Evolutionary conservation across 2,329 filamentous ascomycete genomes (phyloP), one percentile per base, ranked within the genome.

Genomic region (Immersiporthe knoxdaviesiana): DNA sequence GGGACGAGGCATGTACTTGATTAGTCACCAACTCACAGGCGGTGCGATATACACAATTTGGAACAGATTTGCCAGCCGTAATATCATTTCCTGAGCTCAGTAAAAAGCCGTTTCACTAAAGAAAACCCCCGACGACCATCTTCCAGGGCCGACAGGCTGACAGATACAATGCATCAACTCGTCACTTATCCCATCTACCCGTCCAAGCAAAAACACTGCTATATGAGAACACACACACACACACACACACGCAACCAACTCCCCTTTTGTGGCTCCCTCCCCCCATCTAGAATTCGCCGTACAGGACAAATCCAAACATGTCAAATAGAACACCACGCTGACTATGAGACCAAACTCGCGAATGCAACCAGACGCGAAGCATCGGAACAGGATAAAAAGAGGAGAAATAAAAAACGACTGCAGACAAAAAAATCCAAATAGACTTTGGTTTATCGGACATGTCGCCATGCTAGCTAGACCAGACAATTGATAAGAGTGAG

Each of bases 401-500:
- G 12, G n/a, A n/a, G n/a, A n/a, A n/a, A n/a, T n/a, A n/a, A n/a
- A 59, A 30, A 8, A 39, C 3, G 16, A 37, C 56, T 32, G 30
- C 2, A 8, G 72, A 70, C 73, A 70, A 71, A 66, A 73, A 74
- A 72, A 73, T 65, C 72, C 63, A 30, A 35, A 56, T 56, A 41
- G 52, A 58, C 21, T 52, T 62, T 37, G 52, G 41, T 61, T 66
- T 37, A 60, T 21, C 41, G 24, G 32, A 30, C 63, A 50, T 58
- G 60, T 61, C 64, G 50, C 65, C 64, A 71, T 69, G 69, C 69
- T 58, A 60, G 69, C 69, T 58, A 60, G n/a, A 47, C 30, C 59
- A 58, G 41, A 35, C 16, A 39, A 24, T 59, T 52, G 59, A 24
- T 27, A 44, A 62, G 14, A 44, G 37, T n/a, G 12, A 27, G 24